These are phyloP conservation scores for Tylopilus sp. DNA, from an alignment of 768 basidiomycete species.

Conservation along the genomic window DNA sequence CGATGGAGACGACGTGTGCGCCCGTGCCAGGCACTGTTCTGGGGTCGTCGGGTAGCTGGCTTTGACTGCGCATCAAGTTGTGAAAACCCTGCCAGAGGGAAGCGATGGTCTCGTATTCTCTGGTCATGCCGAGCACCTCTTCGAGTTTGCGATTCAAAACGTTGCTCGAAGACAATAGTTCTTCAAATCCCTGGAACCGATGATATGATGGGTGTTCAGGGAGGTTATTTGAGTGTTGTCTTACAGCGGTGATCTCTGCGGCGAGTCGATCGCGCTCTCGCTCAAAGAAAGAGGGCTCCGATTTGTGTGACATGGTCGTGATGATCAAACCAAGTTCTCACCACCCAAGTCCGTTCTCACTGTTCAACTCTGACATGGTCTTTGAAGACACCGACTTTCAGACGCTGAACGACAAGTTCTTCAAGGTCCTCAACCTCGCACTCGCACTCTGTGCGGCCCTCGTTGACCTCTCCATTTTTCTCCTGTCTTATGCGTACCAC, in stretches of 20 bases:
- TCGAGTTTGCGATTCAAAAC: conserved; percentile 87
- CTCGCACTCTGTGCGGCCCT: too few relatives aligned
- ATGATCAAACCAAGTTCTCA: not conserved
- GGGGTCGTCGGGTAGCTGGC: conserved; percentile 30
- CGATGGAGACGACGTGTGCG: conserved; percentile 51
- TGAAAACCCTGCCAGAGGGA: conserved; percentile 81
- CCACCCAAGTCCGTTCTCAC: too few relatives aligned
- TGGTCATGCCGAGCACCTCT: conserved; percentile 89
- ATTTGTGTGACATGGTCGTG: conserved; percentile 25
- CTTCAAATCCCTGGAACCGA: conserved; percentile 72
- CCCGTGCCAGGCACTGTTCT: conserved; percentile 63
- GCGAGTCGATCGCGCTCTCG: conserved; percentile 74
- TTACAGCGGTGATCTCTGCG: conserved; percentile 69
- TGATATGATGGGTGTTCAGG: not conserved
- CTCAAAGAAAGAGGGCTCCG: conserved; percentile 70
- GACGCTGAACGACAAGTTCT: too few relatives aligned
- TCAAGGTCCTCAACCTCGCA: too few relatives aligned
- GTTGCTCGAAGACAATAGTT: conserved; percentile 80
- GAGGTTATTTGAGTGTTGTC: conserved; percentile 8
- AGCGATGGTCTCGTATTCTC: conserved; percentile 88
- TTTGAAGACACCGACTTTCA: too few relatives aligned
- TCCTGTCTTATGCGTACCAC: conserved; percentile 9
- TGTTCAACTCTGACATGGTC: too few relatives aligned
- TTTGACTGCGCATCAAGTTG: conserved; percentile 62
- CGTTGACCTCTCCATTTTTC: not conserved